Conservation (phyloP, 305 asterid genomes). For the Solanum hybrid region DNA sequence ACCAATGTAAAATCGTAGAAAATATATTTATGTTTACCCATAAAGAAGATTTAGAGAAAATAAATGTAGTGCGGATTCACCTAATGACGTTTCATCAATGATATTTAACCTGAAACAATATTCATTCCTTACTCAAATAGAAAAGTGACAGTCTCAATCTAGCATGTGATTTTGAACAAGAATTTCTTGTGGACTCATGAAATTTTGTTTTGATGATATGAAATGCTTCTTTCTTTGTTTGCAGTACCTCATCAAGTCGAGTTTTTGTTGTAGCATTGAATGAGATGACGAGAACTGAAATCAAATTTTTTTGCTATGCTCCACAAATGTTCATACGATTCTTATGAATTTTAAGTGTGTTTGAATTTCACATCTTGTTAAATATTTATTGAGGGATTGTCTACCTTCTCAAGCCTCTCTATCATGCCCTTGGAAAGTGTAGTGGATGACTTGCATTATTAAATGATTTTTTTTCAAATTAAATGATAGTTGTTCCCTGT, state of each 20-base stretch:
- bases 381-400: fast-evolving
- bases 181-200: background rate
- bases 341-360: background rate
- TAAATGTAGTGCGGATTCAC: fast-evolving
- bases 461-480: too few relatives aligned
- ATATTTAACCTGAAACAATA: background rate
- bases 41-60: background rate
- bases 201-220: background rate
- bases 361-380: too few relatives aligned
- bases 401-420: background rate
- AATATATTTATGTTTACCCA: too few relatives aligned
- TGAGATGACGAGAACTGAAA: too few relatives aligned
- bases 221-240: background rate
- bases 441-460: too few relatives aligned
- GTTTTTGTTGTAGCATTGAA: background rate
- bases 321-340: fast-evolving
- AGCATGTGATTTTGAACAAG: background rate
- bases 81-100: background rate
- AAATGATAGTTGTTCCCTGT: too few relatives aligned
- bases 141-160: background rate
- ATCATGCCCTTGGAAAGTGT: background rate
- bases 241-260: fast-evolving
- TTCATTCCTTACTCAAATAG: too few relatives aligned
- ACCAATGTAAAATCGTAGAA: too few relatives aligned
- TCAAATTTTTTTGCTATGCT: background rate